phyloP scores from a whole-genome alignment of 306 rosid genomes.

The Castanea mollissima region DNA sequence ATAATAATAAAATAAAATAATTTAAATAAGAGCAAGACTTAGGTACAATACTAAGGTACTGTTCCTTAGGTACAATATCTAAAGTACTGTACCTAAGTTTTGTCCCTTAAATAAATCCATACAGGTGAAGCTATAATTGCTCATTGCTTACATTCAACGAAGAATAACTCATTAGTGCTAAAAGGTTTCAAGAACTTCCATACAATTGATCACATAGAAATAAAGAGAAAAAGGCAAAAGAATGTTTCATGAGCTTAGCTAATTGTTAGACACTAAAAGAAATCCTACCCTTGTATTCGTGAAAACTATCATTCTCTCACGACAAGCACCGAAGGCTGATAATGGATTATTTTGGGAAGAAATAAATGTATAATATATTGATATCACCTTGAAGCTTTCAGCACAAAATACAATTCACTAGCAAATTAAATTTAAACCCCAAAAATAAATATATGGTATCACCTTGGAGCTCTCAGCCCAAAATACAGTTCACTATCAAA shows the following conservation, averaged over 20 bases:
- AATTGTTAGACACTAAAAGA: not conserved
- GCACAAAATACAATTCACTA: not conserved
- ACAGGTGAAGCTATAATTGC: slow-evolving; percentile 5
- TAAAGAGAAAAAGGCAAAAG: not conserved
- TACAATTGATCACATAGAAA: not conserved
- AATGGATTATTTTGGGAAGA: not conserved
- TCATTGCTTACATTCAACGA: slow-evolving; percentile 14
- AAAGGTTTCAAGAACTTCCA: not conserved
- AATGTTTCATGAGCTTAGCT: not conserved
- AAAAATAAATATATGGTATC: no score
- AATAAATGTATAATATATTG: not conserved
- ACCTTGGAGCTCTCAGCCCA: no score
- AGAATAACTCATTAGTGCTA: not conserved
- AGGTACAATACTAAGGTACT: no score
- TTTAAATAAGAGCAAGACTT: not conserved
- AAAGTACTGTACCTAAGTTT: no score
- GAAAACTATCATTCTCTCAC: not conserved
- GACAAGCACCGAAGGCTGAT: not conserved
- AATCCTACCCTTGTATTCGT: not conserved
- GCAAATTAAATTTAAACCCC: no score
- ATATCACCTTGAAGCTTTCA: not conserved
- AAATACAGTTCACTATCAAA: no score
- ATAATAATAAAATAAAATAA: slow-evolving; percentile 11
- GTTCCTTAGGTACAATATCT: no score
- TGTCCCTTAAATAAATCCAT: not conserved